Percentiles rank a stretch among this genome's conserved stretches.
These are phyloP conservation scores for Daldinia decipiens DNA, from an alignment of 495 filamentous ascomycete species.

Conservation along the genomic window DNA sequence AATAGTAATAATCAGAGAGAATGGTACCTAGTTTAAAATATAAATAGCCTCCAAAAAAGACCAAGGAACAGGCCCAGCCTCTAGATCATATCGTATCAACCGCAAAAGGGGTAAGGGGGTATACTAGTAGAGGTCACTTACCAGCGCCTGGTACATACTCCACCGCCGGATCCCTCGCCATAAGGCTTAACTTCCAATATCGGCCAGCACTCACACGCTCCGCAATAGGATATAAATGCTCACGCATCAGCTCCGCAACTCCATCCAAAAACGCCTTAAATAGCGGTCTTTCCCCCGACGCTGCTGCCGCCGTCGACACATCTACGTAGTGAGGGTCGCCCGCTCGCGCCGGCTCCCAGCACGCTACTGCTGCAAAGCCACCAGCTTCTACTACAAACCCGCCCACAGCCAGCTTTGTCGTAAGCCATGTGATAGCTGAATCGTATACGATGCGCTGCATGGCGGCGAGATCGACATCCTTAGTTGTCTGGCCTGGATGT, in stretches of 20 bases:
- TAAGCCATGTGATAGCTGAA: neutral
- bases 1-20: too few species aligned
- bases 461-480: slow-evolving; percentile 5
- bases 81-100: neutral
- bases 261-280: slow-evolving; percentile 13
- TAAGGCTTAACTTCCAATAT: slow-evolving; percentile 38
- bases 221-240: slow-evolving; percentile 19
- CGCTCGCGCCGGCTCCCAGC: slow-evolving; percentile 14
- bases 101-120: neutral
- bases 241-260: neutral
- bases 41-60: neutral
- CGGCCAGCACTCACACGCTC: slow-evolving; percentile 14
- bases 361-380: slow-evolving; percentile 28
- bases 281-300: neutral
- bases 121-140: slow-evolving; percentile 10
- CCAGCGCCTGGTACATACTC: slow-evolving; percentile 34
- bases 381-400: slow-evolving; percentile 24
- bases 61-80: neutral
- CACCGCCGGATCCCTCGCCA: slow-evolving; percentile 35
- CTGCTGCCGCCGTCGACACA: neutral
- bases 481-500: slow-evolving; percentile 1
- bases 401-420: slow-evolving; percentile 12
- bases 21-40: too few species aligned
- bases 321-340: slow-evolving; percentile 8
- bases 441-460: slow-evolving; percentile 11